Conservation (phyloP, 2,329 filamentous ascomycete genomes). For the Pseudocercospora fuligena region DNA sequence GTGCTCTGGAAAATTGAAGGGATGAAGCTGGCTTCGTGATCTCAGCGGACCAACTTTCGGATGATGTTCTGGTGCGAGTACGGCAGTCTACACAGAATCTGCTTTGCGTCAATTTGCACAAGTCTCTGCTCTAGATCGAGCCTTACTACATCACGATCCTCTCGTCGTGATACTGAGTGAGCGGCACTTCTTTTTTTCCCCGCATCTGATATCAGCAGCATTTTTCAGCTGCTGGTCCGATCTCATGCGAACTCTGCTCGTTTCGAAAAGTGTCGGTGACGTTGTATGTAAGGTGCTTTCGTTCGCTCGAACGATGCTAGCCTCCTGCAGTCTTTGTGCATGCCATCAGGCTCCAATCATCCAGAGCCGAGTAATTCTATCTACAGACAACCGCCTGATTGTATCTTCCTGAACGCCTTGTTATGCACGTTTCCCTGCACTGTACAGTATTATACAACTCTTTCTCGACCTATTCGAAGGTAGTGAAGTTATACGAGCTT, state of each 20-base stretch:
- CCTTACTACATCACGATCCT: not conserved
- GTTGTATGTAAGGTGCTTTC: not conserved
- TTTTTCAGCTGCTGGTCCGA: not conserved
- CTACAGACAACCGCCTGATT: not conserved
- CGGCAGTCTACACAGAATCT: not conserved
- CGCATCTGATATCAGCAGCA: not conserved
- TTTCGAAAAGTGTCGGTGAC: not conserved
- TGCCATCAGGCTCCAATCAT: not conserved
- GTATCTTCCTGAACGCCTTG: constrained; percentile 11
- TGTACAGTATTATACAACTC: constrained; percentile 29
- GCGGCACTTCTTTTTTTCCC: not conserved
- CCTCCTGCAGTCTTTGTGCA: not conserved
- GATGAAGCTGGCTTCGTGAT: not conserved
- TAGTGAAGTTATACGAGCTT: constrained; percentile 49
- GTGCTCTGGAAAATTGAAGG: not conserved
- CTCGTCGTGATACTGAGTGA: not conserved
- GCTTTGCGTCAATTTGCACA: not conserved
- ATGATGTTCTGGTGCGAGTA: not conserved
- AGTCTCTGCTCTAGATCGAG: not conserved
- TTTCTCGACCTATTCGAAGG: not conserved
- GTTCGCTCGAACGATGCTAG: not conserved
- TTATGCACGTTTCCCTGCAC: constrained; percentile 6
- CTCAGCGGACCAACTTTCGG: not conserved
- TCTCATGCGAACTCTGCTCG: not conserved
- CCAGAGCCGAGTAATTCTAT: not conserved